Percentiles rank a stretch among this genome's conserved stretches.
phyloP scores from a whole-genome alignment of 2,329 filamentous ascomycete genomes.

The Westerdykella ornata region DNA sequence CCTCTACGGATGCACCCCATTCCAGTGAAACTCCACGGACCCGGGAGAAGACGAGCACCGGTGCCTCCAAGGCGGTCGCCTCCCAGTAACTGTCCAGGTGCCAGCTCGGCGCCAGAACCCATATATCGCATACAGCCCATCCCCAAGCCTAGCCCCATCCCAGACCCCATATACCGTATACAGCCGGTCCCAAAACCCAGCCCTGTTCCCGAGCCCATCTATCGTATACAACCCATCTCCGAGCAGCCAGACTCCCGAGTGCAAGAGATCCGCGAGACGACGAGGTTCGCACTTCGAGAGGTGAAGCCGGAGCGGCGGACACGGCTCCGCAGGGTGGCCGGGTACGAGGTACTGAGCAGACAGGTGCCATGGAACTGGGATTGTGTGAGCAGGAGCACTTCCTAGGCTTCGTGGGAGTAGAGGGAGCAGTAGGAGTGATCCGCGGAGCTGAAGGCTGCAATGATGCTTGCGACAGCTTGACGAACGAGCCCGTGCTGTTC shows the following conservation, averaged over 20 bases:
- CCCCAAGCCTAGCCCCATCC: conserved; percentile 2
- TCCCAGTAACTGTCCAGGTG: conserved; percentile 2
- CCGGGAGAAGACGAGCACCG: conserved; percentile 13
- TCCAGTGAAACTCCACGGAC: conserved; percentile 14
- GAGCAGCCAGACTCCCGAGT: conserved; percentile 9
- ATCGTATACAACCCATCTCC: conserved; percentile 24
- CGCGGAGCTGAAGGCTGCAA: not conserved
- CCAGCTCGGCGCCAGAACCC: conserved; percentile 13
- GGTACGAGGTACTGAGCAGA: conserved; percentile 25
- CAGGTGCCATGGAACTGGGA: conserved; percentile 33
- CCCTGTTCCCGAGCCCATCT: conserved; percentile 19
- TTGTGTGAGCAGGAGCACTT: conserved; percentile 21
- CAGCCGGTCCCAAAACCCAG: conserved; percentile 15
- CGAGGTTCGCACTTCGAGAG: conserved; percentile 19
- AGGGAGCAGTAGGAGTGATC: not conserved
- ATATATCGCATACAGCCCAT: conserved; percentile 29
- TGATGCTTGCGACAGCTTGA: too few relatives aligned
- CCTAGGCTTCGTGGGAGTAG: not conserved
- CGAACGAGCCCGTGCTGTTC: too few relatives aligned
- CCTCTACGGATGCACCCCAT: not conserved
- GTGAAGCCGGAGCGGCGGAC: conserved; percentile 10
- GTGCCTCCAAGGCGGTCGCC: conserved; percentile 10
- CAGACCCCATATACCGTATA: conserved; percentile 26
- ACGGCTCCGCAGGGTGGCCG: conserved; percentile 22
- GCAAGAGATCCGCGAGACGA: conserved; percentile 20